These are phyloP conservation scores for Arthroderma sp. DNA, from an alignment of 2,329 filamentous ascomycete species.

Conservation along the genomic window DNA sequence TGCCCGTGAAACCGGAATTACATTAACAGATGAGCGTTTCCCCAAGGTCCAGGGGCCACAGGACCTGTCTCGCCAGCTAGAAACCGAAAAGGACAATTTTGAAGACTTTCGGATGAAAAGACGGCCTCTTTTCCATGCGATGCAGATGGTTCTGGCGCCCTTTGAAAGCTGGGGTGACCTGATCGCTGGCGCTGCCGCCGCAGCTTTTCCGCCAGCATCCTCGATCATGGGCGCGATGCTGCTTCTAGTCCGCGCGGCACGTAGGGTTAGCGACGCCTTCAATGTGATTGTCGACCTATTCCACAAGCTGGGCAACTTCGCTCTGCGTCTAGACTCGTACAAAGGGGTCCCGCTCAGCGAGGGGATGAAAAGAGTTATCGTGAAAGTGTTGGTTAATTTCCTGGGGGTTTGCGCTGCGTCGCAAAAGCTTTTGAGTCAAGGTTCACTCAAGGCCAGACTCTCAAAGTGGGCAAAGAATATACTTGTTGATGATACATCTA, in stretches of 20 bases:
- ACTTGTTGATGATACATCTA: background rate
- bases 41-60: too few relatives aligned
- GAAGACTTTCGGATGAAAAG: slow-evolving; percentile 3
- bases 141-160: slow-evolving; percentile 1
- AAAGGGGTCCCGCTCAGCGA: background rate
- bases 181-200: background rate
- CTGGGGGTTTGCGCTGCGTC: background rate
- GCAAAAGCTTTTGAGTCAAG: background rate
- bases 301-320: slow-evolving; percentile 1
- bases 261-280: background rate
- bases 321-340: background rate
- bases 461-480: slow-evolving; percentile 5
- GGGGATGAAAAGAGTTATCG: background rate
- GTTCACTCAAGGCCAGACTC: background rate
- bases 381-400: too few relatives aligned
- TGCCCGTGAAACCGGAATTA: too few relatives aligned
- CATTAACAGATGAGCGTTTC: too few relatives aligned
- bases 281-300: background rate
- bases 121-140: background rate
- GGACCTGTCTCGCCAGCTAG: background rate
- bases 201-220: background rate
- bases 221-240: slow-evolving; percentile 3
- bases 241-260: background rate
- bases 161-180: background rate
- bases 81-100: background rate